Evolutionary conservation across 2,329 filamentous ascomycete species (phyloP).

Genomic region (Penicillium janthinellum): DNA sequence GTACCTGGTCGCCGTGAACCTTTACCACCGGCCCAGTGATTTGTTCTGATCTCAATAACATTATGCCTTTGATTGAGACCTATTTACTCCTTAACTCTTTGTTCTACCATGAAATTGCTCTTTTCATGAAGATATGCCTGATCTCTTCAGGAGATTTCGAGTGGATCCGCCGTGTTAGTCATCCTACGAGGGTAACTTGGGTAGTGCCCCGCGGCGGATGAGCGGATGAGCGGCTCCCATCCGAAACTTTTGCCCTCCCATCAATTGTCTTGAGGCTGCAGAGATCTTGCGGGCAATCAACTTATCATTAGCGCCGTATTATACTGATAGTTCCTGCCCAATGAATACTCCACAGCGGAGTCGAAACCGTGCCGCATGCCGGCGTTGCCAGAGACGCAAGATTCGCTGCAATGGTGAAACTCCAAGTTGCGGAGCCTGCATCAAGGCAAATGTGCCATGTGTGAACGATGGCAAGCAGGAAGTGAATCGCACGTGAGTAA

Average conservation of each 20-base stretch:
- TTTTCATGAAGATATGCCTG: too few species aligned
- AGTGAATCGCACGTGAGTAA: conserved; percentile 45
- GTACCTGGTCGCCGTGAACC: too few species aligned
- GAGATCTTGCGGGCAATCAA: neutral
- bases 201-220: too few species aligned
- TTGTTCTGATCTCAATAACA: too few species aligned
- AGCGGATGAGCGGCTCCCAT: conserved; percentile 1
- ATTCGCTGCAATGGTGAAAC: conserved; percentile 52
- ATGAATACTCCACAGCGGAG: conserved; percentile 33
- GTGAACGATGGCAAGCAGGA: conserved; percentile 51
- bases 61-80: too few species aligned
- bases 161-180: neutral
- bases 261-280: neutral
- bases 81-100: too few species aligned
- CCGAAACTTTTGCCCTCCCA: neutral
- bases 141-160: too few species aligned
- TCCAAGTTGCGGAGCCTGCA: conserved; percentile 49
- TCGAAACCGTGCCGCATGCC: conserved; percentile 38
- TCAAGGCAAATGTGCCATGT: conserved; percentile 46
- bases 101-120: too few species aligned
- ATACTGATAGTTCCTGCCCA: neutral
- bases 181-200: neutral
- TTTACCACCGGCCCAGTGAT: too few species aligned
- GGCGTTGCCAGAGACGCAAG: conserved; percentile 53
- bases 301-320: neutral